Evolutionary conservation across 805 yeast species (phyloP).

Genomic region (Ogataea ramenticola): DNA sequence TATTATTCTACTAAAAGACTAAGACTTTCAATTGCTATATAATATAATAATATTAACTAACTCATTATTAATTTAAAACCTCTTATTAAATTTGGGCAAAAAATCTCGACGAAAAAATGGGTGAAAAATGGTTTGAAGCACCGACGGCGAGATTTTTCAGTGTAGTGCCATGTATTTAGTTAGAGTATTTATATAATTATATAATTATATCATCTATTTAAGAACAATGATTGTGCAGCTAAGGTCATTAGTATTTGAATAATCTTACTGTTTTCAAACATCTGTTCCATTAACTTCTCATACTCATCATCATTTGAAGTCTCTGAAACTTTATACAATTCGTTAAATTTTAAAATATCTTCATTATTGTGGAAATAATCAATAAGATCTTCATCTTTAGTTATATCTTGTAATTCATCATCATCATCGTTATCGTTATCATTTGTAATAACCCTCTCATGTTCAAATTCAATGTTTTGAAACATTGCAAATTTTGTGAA

Average conservation of each 20-base stretch:
- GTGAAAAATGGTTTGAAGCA: background rate
- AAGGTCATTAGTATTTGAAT: constrained; percentile 26
- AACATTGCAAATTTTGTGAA: constrained; percentile 26
- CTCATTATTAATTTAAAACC: too few species aligned
- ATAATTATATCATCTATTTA: background rate
- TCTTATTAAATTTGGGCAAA: background rate
- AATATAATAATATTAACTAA: too few species aligned
- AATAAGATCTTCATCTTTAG: constrained; percentile 20
- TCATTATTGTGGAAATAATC: constrained; percentile 20
- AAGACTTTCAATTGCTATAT: too few species aligned
- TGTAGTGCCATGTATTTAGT: too few species aligned
- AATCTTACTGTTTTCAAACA: constrained; percentile 18
- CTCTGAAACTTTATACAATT: constrained; percentile 5
- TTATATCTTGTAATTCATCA: constrained; percentile 15
- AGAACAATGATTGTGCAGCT: constrained; percentile 23
- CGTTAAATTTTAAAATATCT: constrained; percentile 18
- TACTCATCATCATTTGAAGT: constrained; percentile 4
- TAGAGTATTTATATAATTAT: too few species aligned
- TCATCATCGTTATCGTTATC: constrained; percentile 9
- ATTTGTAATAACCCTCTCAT: constrained; percentile 20
- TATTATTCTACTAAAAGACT: background rate
- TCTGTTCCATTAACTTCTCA: constrained; percentile 11
- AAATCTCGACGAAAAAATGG: too few species aligned
- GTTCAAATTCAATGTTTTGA: constrained; percentile 28
- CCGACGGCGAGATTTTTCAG: too few species aligned